Conservation (phyloP, 2,329 filamentous ascomycete species). For the Ascocoryne sarcoides region DNA sequence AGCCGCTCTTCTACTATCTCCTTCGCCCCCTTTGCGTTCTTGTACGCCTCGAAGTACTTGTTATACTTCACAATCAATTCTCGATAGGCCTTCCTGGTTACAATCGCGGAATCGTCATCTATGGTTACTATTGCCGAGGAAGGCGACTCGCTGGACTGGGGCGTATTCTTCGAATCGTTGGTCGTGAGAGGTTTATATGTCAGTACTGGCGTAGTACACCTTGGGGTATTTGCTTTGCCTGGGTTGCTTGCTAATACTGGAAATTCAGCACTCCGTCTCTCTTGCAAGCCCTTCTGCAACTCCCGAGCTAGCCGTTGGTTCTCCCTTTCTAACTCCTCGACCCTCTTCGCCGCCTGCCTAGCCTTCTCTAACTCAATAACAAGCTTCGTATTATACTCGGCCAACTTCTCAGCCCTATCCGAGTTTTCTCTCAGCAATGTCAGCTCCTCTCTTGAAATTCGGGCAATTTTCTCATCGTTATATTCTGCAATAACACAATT, state of each 20-base stretch:
- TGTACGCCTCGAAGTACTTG: conserved; percentile 9
- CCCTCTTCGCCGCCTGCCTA: conserved; percentile 6
- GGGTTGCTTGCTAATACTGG: background rate
- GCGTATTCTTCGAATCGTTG: background rate
- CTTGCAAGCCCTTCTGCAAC: conserved; percentile 9
- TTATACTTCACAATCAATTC: conserved; percentile 16
- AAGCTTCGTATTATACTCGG: conserved; percentile 12
- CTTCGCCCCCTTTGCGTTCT: conserved; percentile 9
- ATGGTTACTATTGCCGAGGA: conserved; percentile 8
- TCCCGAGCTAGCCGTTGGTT: conserved; percentile 16
- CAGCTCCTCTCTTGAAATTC: conserved; percentile 14
- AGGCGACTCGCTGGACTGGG: conserved; percentile 3
- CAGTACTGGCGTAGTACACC: background rate
- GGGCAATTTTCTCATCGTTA: conserved; percentile 9
- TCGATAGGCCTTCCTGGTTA: conserved; percentile 9
- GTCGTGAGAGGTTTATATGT: conserved; percentile 2
- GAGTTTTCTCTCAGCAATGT: conserved; percentile 9
- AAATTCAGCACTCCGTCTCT: background rate
- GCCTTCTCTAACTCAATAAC: conserved; percentile 15
- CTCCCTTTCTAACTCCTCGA: conserved; percentile 34
- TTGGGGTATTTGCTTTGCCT: too few relatives aligned
- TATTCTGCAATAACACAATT: conserved; percentile 13
- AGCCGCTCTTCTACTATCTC: conserved; percentile 8
- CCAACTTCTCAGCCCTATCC: conserved; percentile 8
- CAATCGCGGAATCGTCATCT: conserved; percentile 1